Base-by-base conservation (phyloP, 2,329 filamentous ascomycete species). In the Fusarium sp. region DNA sequence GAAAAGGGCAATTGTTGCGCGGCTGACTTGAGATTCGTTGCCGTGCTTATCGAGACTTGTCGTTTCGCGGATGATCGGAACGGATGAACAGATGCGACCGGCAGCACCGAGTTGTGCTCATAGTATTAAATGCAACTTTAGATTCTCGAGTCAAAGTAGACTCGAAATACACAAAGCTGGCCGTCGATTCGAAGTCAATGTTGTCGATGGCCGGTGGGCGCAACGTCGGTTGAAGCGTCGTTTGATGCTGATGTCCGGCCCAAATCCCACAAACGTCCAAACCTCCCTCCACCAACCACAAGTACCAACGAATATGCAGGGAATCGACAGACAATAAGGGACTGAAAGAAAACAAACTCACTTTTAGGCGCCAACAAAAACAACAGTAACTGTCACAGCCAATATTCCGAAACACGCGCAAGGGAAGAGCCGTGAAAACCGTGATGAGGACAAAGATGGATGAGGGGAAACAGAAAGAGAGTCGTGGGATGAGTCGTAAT, bases 281-380 rank as follows among this genome's bases (percentile, higher is more conserved):
- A 48, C 62, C 59, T 70, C 55, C 57, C 57, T 58, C 56, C 63
- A 57, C 63, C 59, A 63, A 57, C 64, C 60, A 53, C 53, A 50
- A 61, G 43, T 60, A 50, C 58, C 70, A 71, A 68, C 57, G 58
- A 68, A 72, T 46, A 73, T 63, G 37, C 53, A 69, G 44, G 56
- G 47, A 67, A 63, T 65, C 42, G 68, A 67, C 65, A 49, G 57
- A 71, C 57, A 66, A 54, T 38, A 48, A 46, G 53, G 50, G 35
- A 54, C 44, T 63, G 57, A 50, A 63, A 50, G 50, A 66, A 69
- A 60, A 43, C 66, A 71, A 68, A 85, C 84, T 85, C 79, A 85
- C 84, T 85, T 85, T 85, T 85, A 79, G 78, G 83, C 82, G 83
- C 83, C 83, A 81, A 80, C 78, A 83, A 83, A 80, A 83, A 81